Evolutionary conservation across 2,329 filamentous ascomycete genomes (phyloP).

Genomic region (Ilyonectria mors-panacis): DNA sequence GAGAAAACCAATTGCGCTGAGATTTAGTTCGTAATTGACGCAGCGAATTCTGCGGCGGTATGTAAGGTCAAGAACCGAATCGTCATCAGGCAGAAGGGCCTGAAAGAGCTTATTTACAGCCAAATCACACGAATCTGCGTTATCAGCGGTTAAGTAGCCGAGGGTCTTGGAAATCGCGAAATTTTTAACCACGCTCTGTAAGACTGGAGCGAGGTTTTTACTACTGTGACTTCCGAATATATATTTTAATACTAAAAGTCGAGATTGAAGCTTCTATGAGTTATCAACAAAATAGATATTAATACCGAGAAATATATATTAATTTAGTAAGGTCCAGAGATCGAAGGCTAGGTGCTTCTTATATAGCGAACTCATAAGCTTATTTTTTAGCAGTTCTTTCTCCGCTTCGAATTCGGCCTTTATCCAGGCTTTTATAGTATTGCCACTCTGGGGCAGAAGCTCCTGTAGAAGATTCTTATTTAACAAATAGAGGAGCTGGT

Average conservation of each 20-base stretch:
- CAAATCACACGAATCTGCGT: neutral
- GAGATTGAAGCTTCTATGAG: neutral
- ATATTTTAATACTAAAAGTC: neutral
- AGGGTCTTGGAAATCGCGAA: no score
- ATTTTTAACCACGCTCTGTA: no score
- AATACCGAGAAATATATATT: neutral
- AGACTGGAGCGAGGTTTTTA: neutral
- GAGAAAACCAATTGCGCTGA: neutral
- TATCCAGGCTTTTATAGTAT: neutral
- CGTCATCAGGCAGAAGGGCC: no score
- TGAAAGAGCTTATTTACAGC: neutral
- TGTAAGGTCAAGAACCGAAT: neutral
- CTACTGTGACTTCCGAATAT: neutral
- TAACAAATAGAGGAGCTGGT: neutral
- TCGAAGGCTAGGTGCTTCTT: conserved; percentile 5
- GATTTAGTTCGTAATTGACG: neutral
- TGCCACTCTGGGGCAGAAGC: neutral
- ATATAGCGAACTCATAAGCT: neutral
- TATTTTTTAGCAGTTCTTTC: neutral
- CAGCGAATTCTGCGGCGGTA: neutral
- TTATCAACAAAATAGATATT: neutral
- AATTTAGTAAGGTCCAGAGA: neutral
- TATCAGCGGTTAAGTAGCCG: neutral
- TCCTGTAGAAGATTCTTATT: neutral
- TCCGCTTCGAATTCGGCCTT: neutral